Base-by-base conservation (phyloP, 2,329 filamentous ascomycete species). In the Claviceps sp. region DNA sequence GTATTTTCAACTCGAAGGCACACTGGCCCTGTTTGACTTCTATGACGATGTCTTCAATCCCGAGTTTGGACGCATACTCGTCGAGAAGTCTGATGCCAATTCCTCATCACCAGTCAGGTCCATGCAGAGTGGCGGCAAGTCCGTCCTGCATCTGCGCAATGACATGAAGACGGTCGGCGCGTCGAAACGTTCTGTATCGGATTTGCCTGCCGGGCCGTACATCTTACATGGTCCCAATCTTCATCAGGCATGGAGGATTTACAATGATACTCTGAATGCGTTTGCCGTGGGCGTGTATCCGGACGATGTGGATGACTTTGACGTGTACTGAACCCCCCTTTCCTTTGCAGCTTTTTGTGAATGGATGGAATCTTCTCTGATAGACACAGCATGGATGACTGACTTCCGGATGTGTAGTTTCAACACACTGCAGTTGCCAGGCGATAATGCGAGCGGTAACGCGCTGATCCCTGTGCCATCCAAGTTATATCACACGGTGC, bases 171-270 rank as follows among this genome's bases (percentile, higher is more conserved):
- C 61, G n/a, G 54, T 55, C 2, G 39, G 51, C 9, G 40, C 54
- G 7, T 45, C 53, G 29, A 47, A 58, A 17, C 52, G 50, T 20
- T 53, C 55, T 4, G 13, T 62, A 0, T 52, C 52, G 0, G 52
- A 62, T 7, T 51, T 71, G 22, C 66, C 68, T 0, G 69, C 68
- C 1, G 69, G 69, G 0, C 69, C 69, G 2, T 71, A 71, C 51
- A 69, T 71, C 23, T 57, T 71, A 1, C 64, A 69, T 42, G 69
- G 69, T 0, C 67, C 66, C 2, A 69, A 71, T 11, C 56, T 71
- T 1, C 63, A 71, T 38, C 68, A 69, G 45, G 68, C 69, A 4
- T 71, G 68, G 66, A 63, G 63, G 29, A 49, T 71, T n/a, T 71
- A 71, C 38, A 64, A 67, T 9, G 69, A 71, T 47, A 57, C 61